These are phyloP conservation scores for Botrytis byssoidea DNA, from an alignment of 2,329 filamentous ascomycete genomes.

Conservation along the genomic window DNA sequence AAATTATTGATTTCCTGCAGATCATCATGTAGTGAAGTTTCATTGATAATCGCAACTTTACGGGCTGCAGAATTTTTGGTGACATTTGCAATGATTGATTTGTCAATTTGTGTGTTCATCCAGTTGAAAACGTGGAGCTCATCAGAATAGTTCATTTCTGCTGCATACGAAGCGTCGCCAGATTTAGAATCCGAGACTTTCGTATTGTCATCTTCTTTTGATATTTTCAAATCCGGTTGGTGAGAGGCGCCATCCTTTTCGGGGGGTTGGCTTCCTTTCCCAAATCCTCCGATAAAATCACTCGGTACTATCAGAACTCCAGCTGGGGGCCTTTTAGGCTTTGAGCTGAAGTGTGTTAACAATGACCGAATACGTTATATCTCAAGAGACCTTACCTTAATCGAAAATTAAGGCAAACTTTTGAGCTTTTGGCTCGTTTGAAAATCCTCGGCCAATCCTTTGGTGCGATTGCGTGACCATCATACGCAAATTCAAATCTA, in stretches of 20 bases:
- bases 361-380: neutral
- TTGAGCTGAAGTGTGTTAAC: neutral
- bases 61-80: neutral
- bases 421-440: neutral
- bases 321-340: neutral
- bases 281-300: neutral
- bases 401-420: neutral
- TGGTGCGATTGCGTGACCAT: neutral
- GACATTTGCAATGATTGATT: neutral
- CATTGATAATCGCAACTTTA: neutral
- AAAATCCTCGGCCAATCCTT: conserved; percentile 11
- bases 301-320: neutral
- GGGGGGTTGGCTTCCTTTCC: neutral
- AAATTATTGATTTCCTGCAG: conserved; percentile 8
- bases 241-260: neutral
- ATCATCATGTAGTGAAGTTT: conserved; percentile 3
- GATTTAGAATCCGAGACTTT: neutral
- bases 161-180: neutral
- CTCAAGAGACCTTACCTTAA: neutral
- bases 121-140: neutral
- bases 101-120: conserved; percentile 2
- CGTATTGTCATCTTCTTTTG: neutral
- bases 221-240: neutral
- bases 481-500: neutral
- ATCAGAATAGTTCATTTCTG: neutral